Percentiles rank a stretch among this genome's conserved stretches.
These are phyloP conservation scores for Cryptosporidium canis DNA, from an alignment of 169 alveolate genomes.

Conservation along the genomic window DNA sequence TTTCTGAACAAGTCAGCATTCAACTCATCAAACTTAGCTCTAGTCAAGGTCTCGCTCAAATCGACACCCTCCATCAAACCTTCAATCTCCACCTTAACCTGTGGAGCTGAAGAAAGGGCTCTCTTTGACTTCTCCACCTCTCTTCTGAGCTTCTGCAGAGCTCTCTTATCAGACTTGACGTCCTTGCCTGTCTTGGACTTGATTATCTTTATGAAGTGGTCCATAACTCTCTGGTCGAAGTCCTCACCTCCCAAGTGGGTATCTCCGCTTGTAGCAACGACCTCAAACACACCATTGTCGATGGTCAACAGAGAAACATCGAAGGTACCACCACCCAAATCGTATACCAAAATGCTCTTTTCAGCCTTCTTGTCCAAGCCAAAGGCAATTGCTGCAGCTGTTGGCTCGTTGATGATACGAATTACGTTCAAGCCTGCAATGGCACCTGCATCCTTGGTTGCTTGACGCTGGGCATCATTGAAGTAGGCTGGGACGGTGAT, in stretches of 20 bases:
- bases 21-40: constrained; percentile 94
- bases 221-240: constrained; percentile 95
- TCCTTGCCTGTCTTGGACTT: constrained; percentile 93
- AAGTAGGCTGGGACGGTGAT: constrained; percentile 98
- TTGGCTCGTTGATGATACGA: constrained; percentile 98
- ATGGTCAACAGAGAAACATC: constrained; percentile 98
- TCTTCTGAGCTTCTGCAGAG: constrained; percentile 95
- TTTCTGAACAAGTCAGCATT: constrained; percentile 88
- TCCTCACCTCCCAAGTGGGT: constrained; percentile 99
- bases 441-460: constrained; percentile 99
- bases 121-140: constrained; percentile 98
- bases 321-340: constrained; percentile 99
- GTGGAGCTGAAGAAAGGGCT: constrained; percentile 92
- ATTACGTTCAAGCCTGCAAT: constrained; percentile 98
- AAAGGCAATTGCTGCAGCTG: constrained; percentile 99
- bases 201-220: constrained; percentile 93
- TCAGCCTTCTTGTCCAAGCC: constrained; percentile 96
- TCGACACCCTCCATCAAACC: constrained; percentile 88
- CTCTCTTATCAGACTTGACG: constrained; percentile 92
- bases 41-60: constrained; percentile 87
- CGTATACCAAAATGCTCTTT: constrained; percentile 96
- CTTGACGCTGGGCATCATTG: constrained; percentile 99
- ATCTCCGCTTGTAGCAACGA: constrained; percentile 98
- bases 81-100: constrained; percentile 87
- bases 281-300: constrained; percentile 98